These are phyloP conservation scores for Acacia crassicarpa DNA, from an alignment of 306 rosid species.

Conservation along the genomic window DNA sequence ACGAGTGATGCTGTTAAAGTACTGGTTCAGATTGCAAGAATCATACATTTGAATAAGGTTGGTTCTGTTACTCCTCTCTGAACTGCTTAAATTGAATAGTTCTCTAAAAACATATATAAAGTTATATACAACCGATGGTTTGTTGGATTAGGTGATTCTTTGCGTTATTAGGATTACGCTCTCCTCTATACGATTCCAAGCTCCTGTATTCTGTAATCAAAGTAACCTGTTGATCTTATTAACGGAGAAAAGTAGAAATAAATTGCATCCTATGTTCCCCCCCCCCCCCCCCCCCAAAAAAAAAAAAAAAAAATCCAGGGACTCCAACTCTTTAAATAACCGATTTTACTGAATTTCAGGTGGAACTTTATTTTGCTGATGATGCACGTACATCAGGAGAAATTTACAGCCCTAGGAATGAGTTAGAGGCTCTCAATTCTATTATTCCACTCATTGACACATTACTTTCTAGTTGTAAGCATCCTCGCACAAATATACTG, in stretches of 20 bases:
- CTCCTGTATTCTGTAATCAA: not conserved
- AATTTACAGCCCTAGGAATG: conserved; percentile 77
- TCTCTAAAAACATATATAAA: conserved; percentile 17
- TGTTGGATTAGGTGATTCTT: conserved; percentile 9
- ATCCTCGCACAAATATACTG: conserved; percentile 43
- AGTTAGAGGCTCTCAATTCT: conserved; percentile 69
- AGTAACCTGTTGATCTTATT: conserved; percentile 21
- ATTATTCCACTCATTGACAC: conserved; percentile 55
- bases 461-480: conserved; percentile 43
- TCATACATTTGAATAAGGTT: conserved; percentile 83
- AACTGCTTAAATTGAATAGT: conserved; percentile 2
- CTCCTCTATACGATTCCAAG: not conserved
- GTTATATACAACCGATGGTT: not conserved
- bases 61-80: conserved; percentile 33
- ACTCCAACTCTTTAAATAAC: conserved; percentile 29
- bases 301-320: too few relatives aligned
- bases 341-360: conserved; percentile 51
- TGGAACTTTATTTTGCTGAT: conserved; percentile 82
- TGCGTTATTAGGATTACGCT: not conserved
- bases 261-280: not conserved
- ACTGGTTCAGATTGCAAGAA: conserved; percentile 63
- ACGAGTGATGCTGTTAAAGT: conserved; percentile 42
- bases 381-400: conserved; percentile 43
- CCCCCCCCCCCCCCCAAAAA: too few relatives aligned
- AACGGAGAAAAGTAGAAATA: conserved; percentile 20